These are phyloP conservation scores for Hebeloma cylindrosporum DNA, from an alignment of 768 basidiomycete genomes.

Conservation along the genomic window DNA sequence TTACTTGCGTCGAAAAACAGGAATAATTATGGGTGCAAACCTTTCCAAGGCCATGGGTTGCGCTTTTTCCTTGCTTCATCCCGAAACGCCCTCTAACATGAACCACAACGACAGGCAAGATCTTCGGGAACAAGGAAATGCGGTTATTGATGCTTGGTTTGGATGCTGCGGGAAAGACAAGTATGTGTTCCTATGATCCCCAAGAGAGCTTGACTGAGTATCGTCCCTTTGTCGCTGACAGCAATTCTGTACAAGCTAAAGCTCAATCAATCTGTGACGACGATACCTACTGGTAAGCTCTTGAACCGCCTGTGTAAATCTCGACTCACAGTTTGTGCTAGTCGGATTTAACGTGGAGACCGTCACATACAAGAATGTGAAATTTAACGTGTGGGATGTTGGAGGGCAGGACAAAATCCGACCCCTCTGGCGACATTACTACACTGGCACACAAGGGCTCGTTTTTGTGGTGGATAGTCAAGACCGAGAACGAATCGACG, in stretches of 20 bases:
- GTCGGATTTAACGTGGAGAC: constrained; percentile 99
- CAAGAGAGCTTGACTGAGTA: background rate
- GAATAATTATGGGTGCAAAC: constrained; percentile 75
- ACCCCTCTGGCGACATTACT: constrained; percentile 98
- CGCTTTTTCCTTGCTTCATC: constrained; percentile 22
- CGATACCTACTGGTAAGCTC: constrained; percentile 87
- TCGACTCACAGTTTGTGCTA: constrained; percentile 27
- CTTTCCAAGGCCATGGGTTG: constrained; percentile 81
- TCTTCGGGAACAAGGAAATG: constrained; percentile 99
- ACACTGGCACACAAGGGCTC: constrained; percentile 97
- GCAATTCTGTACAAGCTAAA: constrained; percentile 99
- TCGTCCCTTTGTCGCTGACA: constrained; percentile 31
- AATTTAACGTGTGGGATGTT: constrained; percentile 95
- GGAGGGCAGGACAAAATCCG: constrained; percentile 99
- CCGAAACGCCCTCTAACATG: constrained; percentile 13
- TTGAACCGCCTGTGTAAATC: constrained; percentile 2
- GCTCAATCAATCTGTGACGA: constrained; percentile 97
- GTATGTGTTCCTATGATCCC: constrained; percentile 53
- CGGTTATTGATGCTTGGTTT: constrained; percentile 93
- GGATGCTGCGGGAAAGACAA: constrained; percentile 98
- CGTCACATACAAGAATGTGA: constrained; percentile 98
- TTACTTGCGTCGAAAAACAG: constrained; percentile 44
- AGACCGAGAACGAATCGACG: constrained; percentile 93
- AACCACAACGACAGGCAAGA: constrained; percentile 56
- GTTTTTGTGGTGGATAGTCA: constrained; percentile 98